These are phyloP conservation scores for Cryptococcus sp. DNA, from an alignment of 1,284 basidiomycete species.

Conservation along the genomic window DNA sequence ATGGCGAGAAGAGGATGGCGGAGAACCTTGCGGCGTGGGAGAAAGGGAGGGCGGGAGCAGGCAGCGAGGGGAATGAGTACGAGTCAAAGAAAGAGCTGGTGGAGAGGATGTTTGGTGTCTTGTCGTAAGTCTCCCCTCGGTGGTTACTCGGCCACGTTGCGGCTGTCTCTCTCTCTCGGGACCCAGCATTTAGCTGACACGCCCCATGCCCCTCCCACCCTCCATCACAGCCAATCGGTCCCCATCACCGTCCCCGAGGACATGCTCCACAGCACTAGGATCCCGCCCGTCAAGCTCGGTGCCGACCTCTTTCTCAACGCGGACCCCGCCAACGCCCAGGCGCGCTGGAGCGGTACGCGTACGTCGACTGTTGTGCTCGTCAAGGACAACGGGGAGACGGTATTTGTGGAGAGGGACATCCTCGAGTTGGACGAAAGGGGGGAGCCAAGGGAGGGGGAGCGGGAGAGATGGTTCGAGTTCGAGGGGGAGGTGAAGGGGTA, in stretches of 20 bases:
- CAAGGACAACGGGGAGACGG: conserved; percentile 34
- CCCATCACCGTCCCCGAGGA: conserved; percentile 24
- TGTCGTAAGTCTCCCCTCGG: conserved; percentile 32
- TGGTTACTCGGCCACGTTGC: neutral
- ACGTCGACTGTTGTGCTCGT: conserved; percentile 45
- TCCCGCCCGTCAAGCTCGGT: conserved; percentile 29
- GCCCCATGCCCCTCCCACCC: neutral
- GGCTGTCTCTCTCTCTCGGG: too few species aligned
- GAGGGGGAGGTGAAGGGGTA: conserved; percentile 3
- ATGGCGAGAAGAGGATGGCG: conserved; percentile 33
- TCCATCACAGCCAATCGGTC: conserved; percentile 12
- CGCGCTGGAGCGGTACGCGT: conserved; percentile 44
- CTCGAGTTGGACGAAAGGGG: conserved; percentile 27
- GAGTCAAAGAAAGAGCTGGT: conserved; percentile 31
- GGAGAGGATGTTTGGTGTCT: conserved; percentile 34
- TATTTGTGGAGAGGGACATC: conserved; percentile 46
- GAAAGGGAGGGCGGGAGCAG: neutral
- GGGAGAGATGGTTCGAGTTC: conserved; percentile 26
- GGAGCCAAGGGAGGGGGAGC: conserved; percentile 17
- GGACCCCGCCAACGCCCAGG: neutral
- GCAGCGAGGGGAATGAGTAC: conserved; percentile 18
- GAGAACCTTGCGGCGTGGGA: conserved; percentile 26
- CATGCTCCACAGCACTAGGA: conserved; percentile 24
- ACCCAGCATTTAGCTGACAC: too few species aligned
- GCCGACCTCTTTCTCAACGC: neutral